phyloP scores from a whole-genome alignment of 352 stramenopile species.

The Pythium grandisporangium region DNA sequence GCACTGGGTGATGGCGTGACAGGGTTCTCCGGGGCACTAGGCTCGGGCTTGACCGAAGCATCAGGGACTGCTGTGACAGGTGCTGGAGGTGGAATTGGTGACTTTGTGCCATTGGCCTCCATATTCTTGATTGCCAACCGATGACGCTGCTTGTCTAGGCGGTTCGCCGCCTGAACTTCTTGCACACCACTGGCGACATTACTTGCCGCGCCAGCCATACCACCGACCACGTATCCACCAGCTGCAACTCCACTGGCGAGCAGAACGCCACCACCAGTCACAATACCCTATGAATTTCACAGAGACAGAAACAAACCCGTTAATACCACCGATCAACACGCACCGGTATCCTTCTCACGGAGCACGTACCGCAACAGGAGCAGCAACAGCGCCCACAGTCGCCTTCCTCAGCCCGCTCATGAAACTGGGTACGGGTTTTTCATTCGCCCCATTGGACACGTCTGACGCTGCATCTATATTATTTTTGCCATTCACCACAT shows the following conservation, averaged over 20 bases:
- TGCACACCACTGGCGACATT: constrained; percentile 77
- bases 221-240: constrained; percentile 70
- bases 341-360: too few relatives aligned
- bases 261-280: constrained; percentile 65
- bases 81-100: too few relatives aligned
- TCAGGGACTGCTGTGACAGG: too few relatives aligned
- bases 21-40: neutral
- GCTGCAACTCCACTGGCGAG: constrained; percentile 70
- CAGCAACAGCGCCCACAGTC: constrained; percentile 69
- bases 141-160: constrained; percentile 39
- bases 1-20: too few relatives aligned
- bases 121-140: constrained; percentile 1
- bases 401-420: constrained; percentile 83
- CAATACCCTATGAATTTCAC: constrained; percentile 34
- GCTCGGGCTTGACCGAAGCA: neutral
- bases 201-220: constrained; percentile 67
- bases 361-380: constrained; percentile 65
- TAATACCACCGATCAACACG: neutral
- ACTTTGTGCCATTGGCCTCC: neutral
- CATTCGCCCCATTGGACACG: constrained; percentile 36
- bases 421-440: constrained; percentile 71
- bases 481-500: too few relatives aligned
- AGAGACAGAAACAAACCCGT: neutral
- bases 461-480: too few relatives aligned
- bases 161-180: constrained; percentile 77